Base-by-base conservation (phyloP, 2,329 filamentous ascomycete genomes). In the Parastagonospora nodorum region DNA sequence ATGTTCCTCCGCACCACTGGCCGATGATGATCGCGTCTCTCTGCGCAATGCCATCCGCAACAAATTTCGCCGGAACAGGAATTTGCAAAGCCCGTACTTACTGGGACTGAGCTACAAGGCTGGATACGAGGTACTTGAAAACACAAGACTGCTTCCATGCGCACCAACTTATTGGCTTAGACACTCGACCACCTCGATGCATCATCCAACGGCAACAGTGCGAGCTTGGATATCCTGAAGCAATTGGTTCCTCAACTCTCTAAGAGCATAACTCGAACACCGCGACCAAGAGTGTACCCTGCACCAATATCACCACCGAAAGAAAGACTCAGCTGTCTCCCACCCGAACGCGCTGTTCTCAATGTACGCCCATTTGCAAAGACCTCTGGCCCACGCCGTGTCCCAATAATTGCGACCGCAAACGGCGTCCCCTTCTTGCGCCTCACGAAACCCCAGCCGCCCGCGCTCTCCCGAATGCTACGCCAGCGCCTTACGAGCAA, bases 381-480 rank as follows among this genome's bases (percentile, higher is more conserved):
- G 16, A 75, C 89, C 1, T 73, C 73, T 10, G 82, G 81, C 8
- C 73, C 72, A 6, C 81, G 87, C 16, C 78, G 81, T 39, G 77
- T 90, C 2, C 89, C 89, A 1, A 74, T 75, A 1, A 66, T 90
- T 1, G 75, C 81, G 29, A 79, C 82, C 4, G 78, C 85, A 2
- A 77, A 79, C 35, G 79, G 78, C 24, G 72, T 86, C 19, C 83
- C 88, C 0, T 88, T 92, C 63, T 69, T 93, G 27, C 84, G 89
- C 31, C 72, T 87, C 38, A 80, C 76, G 55, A 89, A 88, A 68
- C 85, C 86, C 4, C 87, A 92, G 68, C 81, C 86, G 2, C 66
- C 68, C 0, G 72, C 73, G n/a, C 71, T 92, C 15, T 82, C 79
- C n/a, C 74, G 81, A 8, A 78, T 87, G 12, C 62, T 92, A 2